Base-by-base conservation (phyloP, 2,329 filamentous ascomycete species). In the Triangularia verruculosa region DNA sequence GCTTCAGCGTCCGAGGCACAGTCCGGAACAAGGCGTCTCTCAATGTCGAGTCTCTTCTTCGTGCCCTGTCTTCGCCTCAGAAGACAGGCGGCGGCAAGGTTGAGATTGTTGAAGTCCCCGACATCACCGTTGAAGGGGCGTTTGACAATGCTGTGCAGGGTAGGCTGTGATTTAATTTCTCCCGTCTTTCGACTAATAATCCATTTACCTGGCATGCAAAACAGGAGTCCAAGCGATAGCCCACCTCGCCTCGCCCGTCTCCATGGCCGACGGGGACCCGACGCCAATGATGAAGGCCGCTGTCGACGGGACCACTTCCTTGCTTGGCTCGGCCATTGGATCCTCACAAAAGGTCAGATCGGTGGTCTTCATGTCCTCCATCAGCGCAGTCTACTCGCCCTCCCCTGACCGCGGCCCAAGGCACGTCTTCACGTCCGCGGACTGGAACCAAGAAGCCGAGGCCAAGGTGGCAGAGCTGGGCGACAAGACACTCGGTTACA, bases 401-500 rank as follows among this genome's bases (percentile, higher is more conserved):
- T 20, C 24, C 15, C 30, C 34, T n/a, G 12, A 43, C 61, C 0
- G 52, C 55, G 4, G 59, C 30, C 22, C 8, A 9, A 15, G 27
- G n/a, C 60, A 68, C 20, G 25, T 57, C 13, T 68, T 67, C n/a
- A 63, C 65, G 51, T 64, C 66, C n/a, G 15, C 51, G 0, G 65
- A 68, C 51, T 68, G 67, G 67, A 68, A 68, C 52, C 34, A 64
- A 12, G 64, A 30, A 17, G 66, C 67, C n/a, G 64, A 68, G 56
- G 55, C 57, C 28, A 56, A 65, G 7, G 28, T 64, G 3, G 30
- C 39, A 32, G 47, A 51, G 24, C 17, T 65, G 39, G 65, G 63
- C 0, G 32, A 39, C 3, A 34, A 51, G 7, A 43, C 65, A 39
- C 55, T 63, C 1, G 66, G 66, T 1, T 67, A 67, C 39, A 58